Evolutionary conservation across 495 filamentous ascomycete genomes (phyloP).

Genomic region (Monascus purpureus): DNA sequence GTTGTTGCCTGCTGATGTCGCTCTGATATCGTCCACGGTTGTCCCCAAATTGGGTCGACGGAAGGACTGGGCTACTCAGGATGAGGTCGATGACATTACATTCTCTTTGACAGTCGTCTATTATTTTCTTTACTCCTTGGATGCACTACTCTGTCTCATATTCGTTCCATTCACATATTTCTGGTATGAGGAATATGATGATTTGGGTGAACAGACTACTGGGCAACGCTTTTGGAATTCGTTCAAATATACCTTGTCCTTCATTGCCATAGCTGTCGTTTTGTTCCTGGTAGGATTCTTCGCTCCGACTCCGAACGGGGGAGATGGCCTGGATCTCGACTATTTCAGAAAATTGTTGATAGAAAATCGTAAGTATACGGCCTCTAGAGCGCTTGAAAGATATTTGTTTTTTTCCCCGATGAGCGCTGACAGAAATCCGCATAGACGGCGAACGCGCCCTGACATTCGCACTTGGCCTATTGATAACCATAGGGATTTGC

Average conservation of each 20-base stretch:
- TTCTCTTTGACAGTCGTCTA: slow-evolving; percentile 76
- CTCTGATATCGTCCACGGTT: slow-evolving; percentile 79
- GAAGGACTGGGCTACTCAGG: slow-evolving; percentile 86
- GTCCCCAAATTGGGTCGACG: slow-evolving; percentile 61
- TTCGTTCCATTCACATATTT: slow-evolving; percentile 95
- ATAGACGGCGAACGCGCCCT: slow-evolving; percentile 80
- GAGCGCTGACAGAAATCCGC: slow-evolving; percentile 6
- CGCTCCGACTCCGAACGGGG: slow-evolving; percentile 55
- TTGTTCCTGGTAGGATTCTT: slow-evolving; percentile 91
- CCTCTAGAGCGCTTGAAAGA: not conserved
- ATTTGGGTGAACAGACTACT: slow-evolving; percentile 62
- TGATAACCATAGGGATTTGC: slow-evolving; percentile 72
- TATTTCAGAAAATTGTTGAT: slow-evolving; percentile 76
- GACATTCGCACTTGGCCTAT: slow-evolving; percentile 71
- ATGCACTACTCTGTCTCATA: slow-evolving; percentile 80
- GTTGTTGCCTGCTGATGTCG: slow-evolving; percentile 88
- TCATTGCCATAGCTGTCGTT: slow-evolving; percentile 64
- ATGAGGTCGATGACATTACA: slow-evolving; percentile 60
- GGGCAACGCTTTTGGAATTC: slow-evolving; percentile 62
- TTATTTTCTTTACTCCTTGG: slow-evolving; percentile 81
- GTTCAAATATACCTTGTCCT: slow-evolving; percentile 79
- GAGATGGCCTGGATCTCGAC: slow-evolving; percentile 59
- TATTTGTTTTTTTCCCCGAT: slow-evolving; percentile 1
- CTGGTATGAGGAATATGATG: slow-evolving; percentile 93
- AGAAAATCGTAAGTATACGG: slow-evolving; percentile 53